Evolutionary conservation across 352 stramenopile species (phyloP).

Genomic region (Pythium pectinolyticum): DNA sequence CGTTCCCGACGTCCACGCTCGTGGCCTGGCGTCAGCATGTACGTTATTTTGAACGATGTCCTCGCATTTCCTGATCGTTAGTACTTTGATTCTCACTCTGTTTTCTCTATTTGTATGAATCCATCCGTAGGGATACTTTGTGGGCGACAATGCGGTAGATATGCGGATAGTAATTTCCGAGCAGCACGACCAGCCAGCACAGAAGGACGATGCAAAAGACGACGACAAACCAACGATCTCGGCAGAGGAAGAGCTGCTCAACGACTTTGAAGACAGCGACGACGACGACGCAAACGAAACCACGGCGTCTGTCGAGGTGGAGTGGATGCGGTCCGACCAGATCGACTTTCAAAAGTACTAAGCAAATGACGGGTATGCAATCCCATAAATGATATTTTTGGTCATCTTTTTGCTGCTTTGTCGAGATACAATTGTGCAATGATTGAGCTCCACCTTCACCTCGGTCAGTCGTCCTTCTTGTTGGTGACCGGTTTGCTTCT

Average conservation of each 20-base stretch:
- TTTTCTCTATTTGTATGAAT: not conserved
- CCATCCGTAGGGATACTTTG: constrained; percentile 67
- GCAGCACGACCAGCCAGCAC: not conserved
- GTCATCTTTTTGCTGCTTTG: not conserved
- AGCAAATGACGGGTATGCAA: constrained; percentile 19
- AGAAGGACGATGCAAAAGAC: constrained; percentile 21
- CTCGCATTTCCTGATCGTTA: too few species aligned
- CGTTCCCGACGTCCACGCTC: constrained; percentile 70
- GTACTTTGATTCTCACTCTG: too few species aligned
- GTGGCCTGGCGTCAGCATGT: constrained; percentile 79
- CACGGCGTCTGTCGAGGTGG: constrained; percentile 1
- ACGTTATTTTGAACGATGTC: too few species aligned
- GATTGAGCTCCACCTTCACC: not conserved
- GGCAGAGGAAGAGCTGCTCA: constrained; percentile 75
- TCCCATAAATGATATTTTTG: constrained; percentile 19
- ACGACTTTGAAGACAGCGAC: constrained; percentile 86
- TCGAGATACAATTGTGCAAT: not conserved
- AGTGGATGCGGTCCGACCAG: constrained; percentile 66
- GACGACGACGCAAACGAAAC: constrained; percentile 39
- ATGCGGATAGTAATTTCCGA: constrained; percentile 58
- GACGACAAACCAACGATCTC: constrained; percentile 46
- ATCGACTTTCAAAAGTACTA: constrained; percentile 77
- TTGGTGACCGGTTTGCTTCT: constrained; percentile 34
- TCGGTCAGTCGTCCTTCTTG: constrained; percentile 60
- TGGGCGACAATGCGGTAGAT: constrained; percentile 65